Evolutionary conservation across 495 filamentous ascomycete species (phyloP), one percentile per base, ranked within the genome.

Genomic region (Astrocystis sublimbata): DNA sequence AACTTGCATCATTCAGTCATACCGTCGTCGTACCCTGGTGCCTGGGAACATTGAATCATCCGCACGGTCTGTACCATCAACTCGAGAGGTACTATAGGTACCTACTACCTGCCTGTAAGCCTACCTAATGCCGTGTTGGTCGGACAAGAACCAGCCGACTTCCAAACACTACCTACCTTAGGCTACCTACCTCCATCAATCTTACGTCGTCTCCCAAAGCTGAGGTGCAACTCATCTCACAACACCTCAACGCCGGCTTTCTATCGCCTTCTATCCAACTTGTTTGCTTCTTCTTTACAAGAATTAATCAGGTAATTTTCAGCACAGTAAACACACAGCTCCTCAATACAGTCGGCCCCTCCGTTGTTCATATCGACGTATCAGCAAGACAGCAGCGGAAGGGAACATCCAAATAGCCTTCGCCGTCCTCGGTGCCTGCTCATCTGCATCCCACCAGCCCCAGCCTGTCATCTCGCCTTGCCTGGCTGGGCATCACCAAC

Each of bases 401-500:
- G n/a, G n/a, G n/a, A n/a, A n/a, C n/a, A n/a, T n/a, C 52, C 21
- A 23, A 31, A 31, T n/a, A 24, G 28, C 30, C 26, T 31, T 21
- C 43, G 38, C 10, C 47, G 17, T 53, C 35, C 33, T 21, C 33
- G 13, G 26, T 17, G 30, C 49, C 47, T 9, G 8, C n/a, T 30
- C 28, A 52, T 35, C 49, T 6, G 4, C 43, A 6, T 17, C 58
- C 58, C 7, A 4, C n/a, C n/a, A n/a, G n/a, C 38, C 28, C 47
- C 21, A 10, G 13, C 36, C 53, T 53, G 36, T 26, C 52, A 53
- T 47, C 47, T 19, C 40, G 49, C 47, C 38, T 36, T 61, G 36
- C 47, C 33, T 41, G 24, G 47, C 58, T 53, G 47, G 49, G 47
- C 58, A 61, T 61, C 58, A 53, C 58, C 47, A 53, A 53, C 58